Evolutionary conservation across 108 stramenopile species (phyloP), one percentile per base, ranked within the genome.

Genomic region (Stephanodiscus triporus): DNA sequence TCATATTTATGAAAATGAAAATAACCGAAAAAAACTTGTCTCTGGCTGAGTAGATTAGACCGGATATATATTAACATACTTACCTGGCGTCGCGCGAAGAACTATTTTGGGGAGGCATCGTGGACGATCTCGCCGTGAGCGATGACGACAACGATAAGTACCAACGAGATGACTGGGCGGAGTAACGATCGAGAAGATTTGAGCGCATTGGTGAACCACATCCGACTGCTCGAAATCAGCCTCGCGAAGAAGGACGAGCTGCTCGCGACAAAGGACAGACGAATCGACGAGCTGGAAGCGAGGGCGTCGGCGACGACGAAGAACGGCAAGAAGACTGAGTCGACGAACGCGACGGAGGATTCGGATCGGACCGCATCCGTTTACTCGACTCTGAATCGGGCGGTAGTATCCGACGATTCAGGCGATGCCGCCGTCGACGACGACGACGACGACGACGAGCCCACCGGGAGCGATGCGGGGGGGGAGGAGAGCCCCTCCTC

Each of bases 161-260:
- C n/a, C n/a, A n/a, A n/a, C n/a, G n/a, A n/a, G 47, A 3, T 19
- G 63, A 1, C 16, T 40, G 24, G 51, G 50, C 34, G 42, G 38
- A 55, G n/a, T n/a, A n/a, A 36, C 30, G n/a, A 5, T 53, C 54
- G 24, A 2, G 32, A 30, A 4, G 34, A 37, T n/a, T 63, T 38
- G 40, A 8, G 23, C 38, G 37, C 16, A 34, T 34, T 34, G 48
- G 48, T 7, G 16, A n/a, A 19, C 48, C 6, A 49, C 48, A n/a
- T 16, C n/a, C 48, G n/a, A 49, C 16, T 50, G 65, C 65, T 66
- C 30, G 65, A 66, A 22, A n/a, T 26, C 22, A 50, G 6, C 65
- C 2, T 66, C 16, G 65, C 65, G 10, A 43, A 6, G 45, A 66
- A 48, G 45, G 65, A 66, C 26, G 49, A 48, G 10, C 47, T 51